phyloP scores from a whole-genome alignment of 257 asterid genomes.

The Perilla frutescens region DNA sequence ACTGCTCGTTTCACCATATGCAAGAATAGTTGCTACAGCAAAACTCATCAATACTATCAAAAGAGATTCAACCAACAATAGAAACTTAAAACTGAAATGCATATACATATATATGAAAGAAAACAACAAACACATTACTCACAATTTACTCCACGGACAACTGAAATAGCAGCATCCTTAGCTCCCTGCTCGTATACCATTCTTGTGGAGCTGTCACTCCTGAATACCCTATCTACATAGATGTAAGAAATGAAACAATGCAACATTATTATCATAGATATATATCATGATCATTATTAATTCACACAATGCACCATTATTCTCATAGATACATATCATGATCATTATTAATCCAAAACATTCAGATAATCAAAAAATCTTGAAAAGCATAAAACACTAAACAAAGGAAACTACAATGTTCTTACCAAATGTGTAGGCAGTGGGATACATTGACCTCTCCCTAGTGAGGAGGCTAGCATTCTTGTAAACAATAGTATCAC shows the following conservation, averaged over 20 bases:
- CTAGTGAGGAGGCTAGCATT: constrained; percentile 58
- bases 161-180: constrained; percentile 78
- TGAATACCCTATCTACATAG: constrained; percentile 75
- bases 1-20: constrained; percentile 90
- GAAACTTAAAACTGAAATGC: not conserved
- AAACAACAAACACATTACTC: constrained; percentile 31
- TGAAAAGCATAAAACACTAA: not conserved
- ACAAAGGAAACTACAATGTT: not conserved
- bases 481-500: constrained; percentile 72
- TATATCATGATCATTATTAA: not conserved
- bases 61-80: not conserved
- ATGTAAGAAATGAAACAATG: not conserved
- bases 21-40: constrained; percentile 78
- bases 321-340: constrained; percentile 2
- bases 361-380: not conserved
- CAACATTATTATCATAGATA: not conserved
- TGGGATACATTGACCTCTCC: constrained; percentile 66
- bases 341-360: not conserved
- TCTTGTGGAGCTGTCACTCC: constrained; percentile 69
- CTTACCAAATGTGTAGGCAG: constrained; percentile 80
- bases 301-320: not conserved
- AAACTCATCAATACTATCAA: constrained; percentile 1
- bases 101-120: not conserved
- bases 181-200: constrained; percentile 88
- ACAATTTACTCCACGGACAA: constrained; percentile 82